Evolutionary conservation across 192 early-diverging fungal genomes (phyloP), one percentile per base, ranked within the genome.

Genomic region (Coemansia sp.): DNA sequence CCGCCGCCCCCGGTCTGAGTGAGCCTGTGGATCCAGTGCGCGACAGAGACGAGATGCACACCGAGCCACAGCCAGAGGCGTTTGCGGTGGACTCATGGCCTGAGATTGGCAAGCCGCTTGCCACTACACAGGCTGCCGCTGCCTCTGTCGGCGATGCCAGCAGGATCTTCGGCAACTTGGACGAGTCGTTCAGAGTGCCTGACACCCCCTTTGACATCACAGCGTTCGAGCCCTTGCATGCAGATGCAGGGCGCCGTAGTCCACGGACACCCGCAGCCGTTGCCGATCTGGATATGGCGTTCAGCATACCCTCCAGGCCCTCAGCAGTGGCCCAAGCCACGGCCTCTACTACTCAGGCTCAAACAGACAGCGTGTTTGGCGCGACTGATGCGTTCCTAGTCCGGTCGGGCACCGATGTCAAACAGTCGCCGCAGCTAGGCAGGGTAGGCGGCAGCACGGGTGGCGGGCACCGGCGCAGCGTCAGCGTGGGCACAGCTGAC

Each of bases 251-350:
- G 39, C n/a, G 50, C 46, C 5, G 18, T 58, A 46, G 62, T 18
- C 39, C 66, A 29, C 13, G 60, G 9, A 52, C 27, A 29, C 33
- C 40, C 34, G 15, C 50, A 20, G 40, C 49, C 33, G 43, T 65
- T 55, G 38, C 62, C 22, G 81, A 83, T 58, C 62, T 83, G 50
- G 81, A 83, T 31, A 66, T 70, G 24, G 81, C 70, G 38, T 83
- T 83, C 43, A 74, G 69, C 44, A 43, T 83, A 9, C 81, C 81
- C 5, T 60, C 57, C 5, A 60, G 31, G 57, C 57, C 57, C 13
- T 33, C 13, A n/a, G 13, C 12, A 18, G 31, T 31, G 31, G 16
- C 29, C 16, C 57, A 34, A 18, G 31, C 57, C 31, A 18, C 57
- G 11, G 57, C 2, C 33, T 15, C 16, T 60, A 33, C 57, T 60